Evolutionary conservation across 2,329 filamentous ascomycete genomes (phyloP), one percentile per base, ranked within the genome.

Genomic region (Bipolaris gigantea): DNA sequence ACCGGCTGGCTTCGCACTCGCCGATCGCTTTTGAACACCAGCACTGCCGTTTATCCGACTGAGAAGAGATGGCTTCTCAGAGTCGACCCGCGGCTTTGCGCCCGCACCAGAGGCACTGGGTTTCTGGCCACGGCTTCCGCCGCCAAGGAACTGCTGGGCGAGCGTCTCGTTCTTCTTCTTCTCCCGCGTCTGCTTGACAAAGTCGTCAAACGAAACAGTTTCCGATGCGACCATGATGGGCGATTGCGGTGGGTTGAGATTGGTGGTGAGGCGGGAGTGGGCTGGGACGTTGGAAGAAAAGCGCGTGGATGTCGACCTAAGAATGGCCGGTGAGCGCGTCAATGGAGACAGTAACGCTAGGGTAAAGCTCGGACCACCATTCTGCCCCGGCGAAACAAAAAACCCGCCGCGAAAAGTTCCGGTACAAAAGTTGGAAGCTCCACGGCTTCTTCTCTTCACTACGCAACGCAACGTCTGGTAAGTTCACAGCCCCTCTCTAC

Each of bases 71-170:
- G 84, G 84, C 65, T 85, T 79, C 47, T 81, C 64, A 50, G 69
- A 50, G 48, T 78, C 46, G 72, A 66, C 52, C 72, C 70, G 56
- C 75, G 71, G 66, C 78, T 83, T 81, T 39, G 55, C 54, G 44
- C 75, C 74, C 6, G 71, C 62, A 16, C 83, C 81, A 35, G 86
- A 77, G 77, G 64, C 63, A 67, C 83, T 87, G 48, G 82, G 75
- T 62, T 86, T 84, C 53, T 81, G 76, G 49, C 74, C 75, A 34
- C 68, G 67, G 68, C 83, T 83, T n/a, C 48, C 53, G 62, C 83
- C 83, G 62, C 83, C 83, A 63, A 92, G 87, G 68, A 92, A 90
- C 68, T 83, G 81, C 64, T 88, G 81, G 30, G 89, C 89, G n/a
- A 91, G 82, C 3, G 78, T 80, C 69, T 89, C 84, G 63, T 88